Evolutionary conservation across 2,329 filamentous ascomycete species (phyloP), one percentile per base, ranked within the genome.

Genomic region (Xylariaceae sp.): DNA sequence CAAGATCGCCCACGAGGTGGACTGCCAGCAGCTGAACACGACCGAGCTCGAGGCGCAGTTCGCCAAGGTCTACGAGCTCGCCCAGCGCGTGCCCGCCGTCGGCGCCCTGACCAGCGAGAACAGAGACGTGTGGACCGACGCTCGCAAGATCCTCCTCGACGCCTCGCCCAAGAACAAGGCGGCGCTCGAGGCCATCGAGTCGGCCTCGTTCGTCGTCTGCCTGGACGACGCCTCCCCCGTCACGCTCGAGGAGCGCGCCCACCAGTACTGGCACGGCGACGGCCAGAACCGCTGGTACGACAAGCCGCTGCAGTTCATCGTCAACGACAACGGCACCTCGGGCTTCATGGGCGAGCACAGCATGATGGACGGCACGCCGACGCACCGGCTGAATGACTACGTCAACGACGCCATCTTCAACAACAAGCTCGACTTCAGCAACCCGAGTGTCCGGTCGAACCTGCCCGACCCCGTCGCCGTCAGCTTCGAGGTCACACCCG

Each of bases 291-390:
- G 92, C 51, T 98, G 89, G 89, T 97, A 82, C 59, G 92, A 98
- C 74, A 98, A 98, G 74, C 92, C 92, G 5, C 71, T 95, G 38
- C 90, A 98, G 67, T 97, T 98, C 69, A 94, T 98, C 61, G 64
- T 98, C 69, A 96, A 95, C 65, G 89, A 98, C 62, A 98, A 98
- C 63, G 92, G 92, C 53, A 94, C 92, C 6, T 85, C 92, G 2
- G 92, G 92, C 46, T 98, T 98, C 74, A 90, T 88, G 75, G 92
- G 92, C 58, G 92, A 98, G 69, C 92, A 98, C 74, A 94, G 86
- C 56, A 97, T 98, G 92, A 98, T 98, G 94, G 92, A 98, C 61
- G 92, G 94, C 50, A 98, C 92, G 5, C 89, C 94, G 1, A 98
- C 94, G 2, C 92, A 97, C 67, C 84, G 94, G 31, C 76, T 98